Base-by-base conservation (phyloP, 2,329 filamentous ascomycete genomes). In the Torrubiella hemipterigena region DNA sequence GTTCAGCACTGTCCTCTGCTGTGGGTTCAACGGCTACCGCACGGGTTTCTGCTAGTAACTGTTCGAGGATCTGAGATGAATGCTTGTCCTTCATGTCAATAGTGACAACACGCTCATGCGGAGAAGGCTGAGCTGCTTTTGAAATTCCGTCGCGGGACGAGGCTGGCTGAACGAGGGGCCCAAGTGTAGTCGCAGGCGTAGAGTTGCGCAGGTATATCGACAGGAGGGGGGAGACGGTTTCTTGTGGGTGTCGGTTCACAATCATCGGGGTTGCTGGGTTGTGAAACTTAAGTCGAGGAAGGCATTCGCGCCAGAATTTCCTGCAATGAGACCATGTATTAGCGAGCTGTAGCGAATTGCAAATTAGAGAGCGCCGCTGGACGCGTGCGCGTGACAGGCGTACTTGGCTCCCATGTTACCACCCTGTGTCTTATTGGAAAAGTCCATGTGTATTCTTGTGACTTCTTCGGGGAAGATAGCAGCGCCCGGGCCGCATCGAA, bases 221-320 rank as follows among this genome's bases (percentile, higher is more conserved):
- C 58, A 86, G 63, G 28, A 61, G 65, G 11, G 81, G 72, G 6
- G 69, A 61, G 15, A 63, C 63, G 5, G 61, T 53, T 42, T 74
- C 65, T 27, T 77, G 58, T 22, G 53, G 46, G 40, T 71, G 77
- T 36, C 82, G 80, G 54, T 80, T 78, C 46, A 94, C 73, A 36
- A 82, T 77, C 70, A 96, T 93, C 26, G 80, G 74, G 27, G 95
- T 56, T 10, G 75, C 61, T 1, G 91, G 91, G 55, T 98, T 98
- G 67, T 93, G 81, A 63, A 78, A 98, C 67, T 98, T 95, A 43
- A 98, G 67, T 35, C 84, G 75, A 15, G 84, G 83, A 29, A 96
- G 76, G 51, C 77, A 80, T 38, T 77, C 65, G 41, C 72, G 75
- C 83, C 85, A 94, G 69, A 98, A 95, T 62, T 84, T 84, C 49